Evolutionary conservation across 164 flowering plant species (phyloP).

Genomic region (Cinnamomum micranthum): DNA sequence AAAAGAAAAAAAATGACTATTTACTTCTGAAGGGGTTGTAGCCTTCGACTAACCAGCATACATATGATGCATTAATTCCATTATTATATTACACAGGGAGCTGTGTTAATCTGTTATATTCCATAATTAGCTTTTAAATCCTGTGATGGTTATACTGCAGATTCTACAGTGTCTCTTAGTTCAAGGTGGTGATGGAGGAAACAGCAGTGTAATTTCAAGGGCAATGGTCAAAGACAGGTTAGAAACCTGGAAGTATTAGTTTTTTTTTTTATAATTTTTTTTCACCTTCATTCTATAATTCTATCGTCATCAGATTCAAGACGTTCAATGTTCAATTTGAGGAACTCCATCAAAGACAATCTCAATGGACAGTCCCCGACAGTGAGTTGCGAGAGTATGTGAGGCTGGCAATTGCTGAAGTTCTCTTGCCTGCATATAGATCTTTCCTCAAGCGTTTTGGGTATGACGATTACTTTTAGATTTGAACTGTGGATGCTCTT

Average conservation of each 20-base stretch:
- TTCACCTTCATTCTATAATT: not conserved
- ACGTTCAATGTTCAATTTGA: constrained; percentile 80
- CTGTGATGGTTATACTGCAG: constrained; percentile 33
- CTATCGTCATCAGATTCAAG: constrained; percentile 49
- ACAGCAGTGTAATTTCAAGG: constrained; percentile 68
- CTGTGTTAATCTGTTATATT: not conserved
- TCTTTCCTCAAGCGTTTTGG: constrained; percentile 86
- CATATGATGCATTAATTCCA: too few species aligned
- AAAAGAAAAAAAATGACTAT: not conserved
- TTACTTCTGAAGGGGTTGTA: too few species aligned
- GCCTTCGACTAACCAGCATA: too few species aligned
- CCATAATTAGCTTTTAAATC: not conserved
- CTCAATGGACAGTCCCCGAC: constrained; percentile 98
- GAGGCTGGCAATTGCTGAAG: constrained; percentile 95
- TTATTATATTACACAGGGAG: not conserved
- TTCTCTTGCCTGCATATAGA: constrained; percentile 89
- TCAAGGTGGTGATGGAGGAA: constrained; percentile 52
- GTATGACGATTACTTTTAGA: constrained; percentile 26
- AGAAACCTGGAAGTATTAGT: not conserved
- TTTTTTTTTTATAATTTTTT: too few species aligned
- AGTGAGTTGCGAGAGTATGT: constrained; percentile 90
- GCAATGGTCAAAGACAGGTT: constrained; percentile 77
- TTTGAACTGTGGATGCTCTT: not conserved
- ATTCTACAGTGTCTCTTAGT: constrained; percentile 69
- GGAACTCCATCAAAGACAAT: constrained; percentile 93